These are phyloP conservation scores for Exobasidium cylindrosporum DNA, from an alignment of 1,284 basidiomycete species.

Conservation along the genomic window DNA sequence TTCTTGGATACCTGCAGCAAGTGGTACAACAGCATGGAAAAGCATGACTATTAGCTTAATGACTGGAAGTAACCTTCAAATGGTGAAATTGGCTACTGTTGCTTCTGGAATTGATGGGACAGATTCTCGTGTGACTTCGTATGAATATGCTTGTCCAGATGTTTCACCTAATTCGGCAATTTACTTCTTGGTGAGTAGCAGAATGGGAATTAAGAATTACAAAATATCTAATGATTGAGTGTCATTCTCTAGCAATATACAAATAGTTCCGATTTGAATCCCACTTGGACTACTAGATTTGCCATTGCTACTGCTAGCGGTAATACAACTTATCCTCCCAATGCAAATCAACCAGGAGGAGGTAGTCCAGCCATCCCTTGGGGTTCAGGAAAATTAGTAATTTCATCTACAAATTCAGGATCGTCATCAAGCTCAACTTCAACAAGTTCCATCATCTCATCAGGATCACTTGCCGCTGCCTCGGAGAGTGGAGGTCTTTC, in stretches of 20 bases:
- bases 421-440: constrained; percentile 4
- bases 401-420: constrained; percentile 31
- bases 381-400: constrained; percentile 67
- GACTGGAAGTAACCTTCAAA: constrained; percentile 70
- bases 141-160: constrained; percentile 69
- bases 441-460: not conserved
- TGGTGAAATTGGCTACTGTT: constrained; percentile 69
- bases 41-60: constrained; percentile 59
- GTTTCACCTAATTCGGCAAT: constrained; percentile 61
- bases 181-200: constrained; percentile 17
- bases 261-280: constrained; percentile 47
- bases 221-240: too few relatives aligned
- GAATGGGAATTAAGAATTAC: too few relatives aligned
- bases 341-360: constrained; percentile 63
- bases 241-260: constrained; percentile 34
- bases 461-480: not conserved
- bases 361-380: constrained; percentile 62
- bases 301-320: constrained; percentile 66
- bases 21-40: constrained; percentile 15
- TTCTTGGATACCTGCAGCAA: constrained; percentile 13
- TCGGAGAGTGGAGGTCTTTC: not conserved
- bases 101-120: constrained; percentile 66
- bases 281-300: constrained; percentile 77
- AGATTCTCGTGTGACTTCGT: constrained; percentile 56
- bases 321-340: constrained; percentile 59